phyloP scores from a whole-genome alignment of 163 green algal species.

The Chlorella variabilis region DNA sequence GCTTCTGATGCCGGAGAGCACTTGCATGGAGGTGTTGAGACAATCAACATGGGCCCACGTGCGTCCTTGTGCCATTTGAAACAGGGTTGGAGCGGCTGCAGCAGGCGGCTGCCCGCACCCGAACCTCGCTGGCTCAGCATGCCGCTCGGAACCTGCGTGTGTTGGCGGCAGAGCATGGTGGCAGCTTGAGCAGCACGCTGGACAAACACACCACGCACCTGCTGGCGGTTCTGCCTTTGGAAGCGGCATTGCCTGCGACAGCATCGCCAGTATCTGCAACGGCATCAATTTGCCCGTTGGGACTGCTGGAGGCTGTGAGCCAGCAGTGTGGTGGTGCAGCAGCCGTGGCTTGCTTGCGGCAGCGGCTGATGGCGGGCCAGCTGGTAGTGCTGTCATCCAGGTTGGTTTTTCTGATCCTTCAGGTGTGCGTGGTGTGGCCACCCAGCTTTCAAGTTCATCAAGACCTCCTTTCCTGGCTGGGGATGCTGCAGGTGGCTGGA shows the following conservation, averaged over 20 bases:
- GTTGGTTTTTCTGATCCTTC: too few species aligned
- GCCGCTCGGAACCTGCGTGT: background rate
- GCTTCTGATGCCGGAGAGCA: too few species aligned
- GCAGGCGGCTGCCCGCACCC: background rate
- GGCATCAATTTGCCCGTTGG: background rate
- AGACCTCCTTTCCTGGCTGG: background rate
- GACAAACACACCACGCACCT: background rate
- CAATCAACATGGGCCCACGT: background rate
- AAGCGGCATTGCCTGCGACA: background rate
- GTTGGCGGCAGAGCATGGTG: background rate
- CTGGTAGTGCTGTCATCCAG: background rate
- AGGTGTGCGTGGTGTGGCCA: too few species aligned
- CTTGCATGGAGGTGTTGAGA: too few species aligned
- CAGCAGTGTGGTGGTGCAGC: background rate
- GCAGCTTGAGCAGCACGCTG: background rate
- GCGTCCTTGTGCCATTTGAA: too few species aligned
- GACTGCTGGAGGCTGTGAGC: background rate
- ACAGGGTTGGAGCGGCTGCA: background rate
- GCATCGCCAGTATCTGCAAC: background rate
- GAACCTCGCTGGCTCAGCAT: background rate
- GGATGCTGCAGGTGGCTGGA: slow-evolving; percentile 1
- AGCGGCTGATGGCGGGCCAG: background rate
- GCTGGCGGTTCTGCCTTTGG: background rate
- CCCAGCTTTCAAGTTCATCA: too few species aligned
- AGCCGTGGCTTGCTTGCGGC: slow-evolving; percentile 1